These are phyloP conservation scores for Fusarium concolor DNA, from an alignment of 2,329 filamentous ascomycete species.

Conservation along the genomic window DNA sequence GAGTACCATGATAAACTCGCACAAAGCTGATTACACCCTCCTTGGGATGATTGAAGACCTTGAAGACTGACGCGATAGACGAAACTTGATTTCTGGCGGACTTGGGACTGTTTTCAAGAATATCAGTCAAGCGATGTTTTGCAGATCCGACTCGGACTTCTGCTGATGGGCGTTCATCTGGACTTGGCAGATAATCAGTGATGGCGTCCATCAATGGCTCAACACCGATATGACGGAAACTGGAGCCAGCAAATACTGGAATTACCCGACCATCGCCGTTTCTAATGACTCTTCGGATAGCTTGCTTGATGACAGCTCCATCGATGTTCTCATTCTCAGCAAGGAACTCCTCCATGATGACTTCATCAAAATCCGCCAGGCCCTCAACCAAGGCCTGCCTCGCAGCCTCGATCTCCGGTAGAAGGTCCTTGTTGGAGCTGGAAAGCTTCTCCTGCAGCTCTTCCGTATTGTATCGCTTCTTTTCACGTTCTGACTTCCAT, in stretches of 20 bases:
- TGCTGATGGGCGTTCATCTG: slow-evolving; percentile 81
- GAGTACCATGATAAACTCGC: slow-evolving; percentile 86
- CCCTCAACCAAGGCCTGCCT: slow-evolving; percentile 83
- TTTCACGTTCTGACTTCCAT: slow-evolving; percentile 67
- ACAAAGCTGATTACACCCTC: slow-evolving; percentile 92
- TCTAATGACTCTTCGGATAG: slow-evolving; percentile 78
- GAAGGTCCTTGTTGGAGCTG: slow-evolving; percentile 63
- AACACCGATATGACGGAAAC: slow-evolving; percentile 93
- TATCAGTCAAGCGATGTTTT: slow-evolving; percentile 49
- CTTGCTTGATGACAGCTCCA: slow-evolving; percentile 73
- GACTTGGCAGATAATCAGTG: slow-evolving; percentile 86
- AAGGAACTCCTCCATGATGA: slow-evolving; percentile 85
- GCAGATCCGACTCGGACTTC: slow-evolving; percentile 78
- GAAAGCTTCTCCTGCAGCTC: slow-evolving; percentile 56
- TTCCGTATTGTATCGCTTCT: slow-evolving; percentile 51
- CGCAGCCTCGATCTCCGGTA: slow-evolving; percentile 77
- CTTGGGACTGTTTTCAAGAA: slow-evolving; percentile 57
- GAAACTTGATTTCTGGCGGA: slow-evolving; percentile 52
- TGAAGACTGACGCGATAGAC: slow-evolving; percentile 81
- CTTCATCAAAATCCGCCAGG: slow-evolving; percentile 89
- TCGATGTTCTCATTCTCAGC: slow-evolving; percentile 81
- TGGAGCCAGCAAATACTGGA: slow-evolving; percentile 90
- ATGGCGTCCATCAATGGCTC: slow-evolving; percentile 91
- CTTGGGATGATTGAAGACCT: slow-evolving; percentile 89
- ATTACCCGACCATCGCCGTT: slow-evolving; percentile 77